Percentiles rank a stretch among this genome's conserved stretches.
Evolutionary conservation across 2,329 filamentous ascomycete genomes (phyloP).

Genomic region (Dothiorella sarmentorum): DNA sequence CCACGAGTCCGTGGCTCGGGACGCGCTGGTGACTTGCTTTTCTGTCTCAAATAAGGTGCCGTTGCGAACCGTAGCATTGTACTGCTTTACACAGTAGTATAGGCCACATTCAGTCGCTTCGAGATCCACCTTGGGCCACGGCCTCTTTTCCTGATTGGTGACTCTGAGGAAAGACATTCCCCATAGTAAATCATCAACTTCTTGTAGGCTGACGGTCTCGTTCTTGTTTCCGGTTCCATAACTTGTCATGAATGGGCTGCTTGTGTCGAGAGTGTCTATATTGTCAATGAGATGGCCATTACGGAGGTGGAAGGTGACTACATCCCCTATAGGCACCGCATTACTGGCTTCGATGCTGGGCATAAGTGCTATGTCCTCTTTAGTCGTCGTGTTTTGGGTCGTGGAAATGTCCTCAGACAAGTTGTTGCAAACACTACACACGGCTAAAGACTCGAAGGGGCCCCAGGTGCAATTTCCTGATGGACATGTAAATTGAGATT

Average conservation of each 20-base stretch:
- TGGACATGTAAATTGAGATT: background rate
- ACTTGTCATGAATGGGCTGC: background rate
- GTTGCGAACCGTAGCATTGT: background rate
- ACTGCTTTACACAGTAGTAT: background rate
- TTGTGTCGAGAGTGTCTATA: background rate
- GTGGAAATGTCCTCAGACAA: background rate
- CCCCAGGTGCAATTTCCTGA: background rate
- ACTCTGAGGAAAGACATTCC: background rate
- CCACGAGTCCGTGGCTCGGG: background rate
- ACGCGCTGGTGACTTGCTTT: background rate
- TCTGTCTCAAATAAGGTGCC: background rate
- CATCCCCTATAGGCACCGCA: too few relatives aligned
- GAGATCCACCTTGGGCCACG: background rate
- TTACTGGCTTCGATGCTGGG: too few relatives aligned
- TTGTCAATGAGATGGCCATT: background rate
- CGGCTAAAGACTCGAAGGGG: background rate
- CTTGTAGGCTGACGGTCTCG: background rate
- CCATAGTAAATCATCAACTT: background rate
- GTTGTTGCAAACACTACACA: background rate
- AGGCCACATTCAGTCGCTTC: background rate
- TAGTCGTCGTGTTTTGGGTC: too few relatives aligned
- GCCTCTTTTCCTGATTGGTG: too few relatives aligned
- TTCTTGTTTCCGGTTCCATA: background rate
- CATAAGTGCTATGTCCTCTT: too few relatives aligned
- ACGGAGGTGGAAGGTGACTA: background rate